phyloP scores from a whole-genome alignment of 345 rosid species.

The Populus simonii region DNA sequence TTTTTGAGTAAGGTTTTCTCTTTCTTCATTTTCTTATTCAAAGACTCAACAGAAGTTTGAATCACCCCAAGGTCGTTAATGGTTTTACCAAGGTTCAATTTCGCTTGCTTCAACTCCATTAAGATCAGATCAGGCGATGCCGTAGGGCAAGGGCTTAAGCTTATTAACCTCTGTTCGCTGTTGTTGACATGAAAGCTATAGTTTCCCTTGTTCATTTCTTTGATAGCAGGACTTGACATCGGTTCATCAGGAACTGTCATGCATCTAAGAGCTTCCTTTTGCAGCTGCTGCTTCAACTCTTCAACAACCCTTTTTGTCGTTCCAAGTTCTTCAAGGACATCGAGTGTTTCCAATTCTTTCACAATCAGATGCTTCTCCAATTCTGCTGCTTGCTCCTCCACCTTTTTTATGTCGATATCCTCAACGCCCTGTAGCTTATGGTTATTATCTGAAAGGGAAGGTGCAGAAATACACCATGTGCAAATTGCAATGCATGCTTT shows the following conservation, averaged over 20 bases:
- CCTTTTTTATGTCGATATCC: conserved; percentile 80
- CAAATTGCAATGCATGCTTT: no score
- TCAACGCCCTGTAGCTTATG: conserved; percentile 44
- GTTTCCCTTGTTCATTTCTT: conserved; percentile 60
- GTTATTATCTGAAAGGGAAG: no score
- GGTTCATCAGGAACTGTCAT: conserved; percentile 42
- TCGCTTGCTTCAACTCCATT: conserved; percentile 84
- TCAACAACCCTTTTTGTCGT: conserved; percentile 80
- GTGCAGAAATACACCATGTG: no score
- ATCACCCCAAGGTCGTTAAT: conserved; percentile 75
- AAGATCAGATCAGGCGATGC: conserved; percentile 73
- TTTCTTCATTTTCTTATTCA: conserved; percentile 74
- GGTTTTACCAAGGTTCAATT: conserved; percentile 79
- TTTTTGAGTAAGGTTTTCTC: conserved; percentile 68
- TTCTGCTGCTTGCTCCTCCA: conserved; percentile 81
- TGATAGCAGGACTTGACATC: conserved; percentile 40
- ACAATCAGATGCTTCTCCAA: conserved; percentile 89
- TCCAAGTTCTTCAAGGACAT: conserved; percentile 88
- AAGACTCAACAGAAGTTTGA: conserved; percentile 70
- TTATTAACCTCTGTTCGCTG: conserved; percentile 30
- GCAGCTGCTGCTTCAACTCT: conserved; percentile 79
- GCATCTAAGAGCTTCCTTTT: conserved; percentile 73
- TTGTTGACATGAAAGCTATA: conserved; percentile 18
- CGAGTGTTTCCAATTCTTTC: conserved; percentile 88
- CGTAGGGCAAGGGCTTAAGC: conserved; percentile 41